These are phyloP conservation scores for Coleophoma cylindrospora DNA, from an alignment of 2,329 filamentous ascomycete species.

Conservation along the genomic window DNA sequence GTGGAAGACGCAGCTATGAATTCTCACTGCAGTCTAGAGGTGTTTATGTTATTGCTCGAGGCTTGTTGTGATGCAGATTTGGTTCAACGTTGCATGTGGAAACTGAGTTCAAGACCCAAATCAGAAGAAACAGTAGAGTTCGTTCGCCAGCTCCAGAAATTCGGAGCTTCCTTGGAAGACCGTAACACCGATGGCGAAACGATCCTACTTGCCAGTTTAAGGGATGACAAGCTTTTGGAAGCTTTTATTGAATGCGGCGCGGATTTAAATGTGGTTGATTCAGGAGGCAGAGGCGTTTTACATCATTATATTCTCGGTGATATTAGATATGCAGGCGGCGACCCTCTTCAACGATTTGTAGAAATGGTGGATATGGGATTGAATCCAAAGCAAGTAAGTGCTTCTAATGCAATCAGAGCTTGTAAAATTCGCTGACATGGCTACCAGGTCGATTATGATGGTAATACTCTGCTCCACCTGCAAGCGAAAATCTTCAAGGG, in stretches of 20 bases:
- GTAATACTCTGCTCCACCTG: background rate
- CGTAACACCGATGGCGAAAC: background rate
- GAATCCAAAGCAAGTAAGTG: constrained; percentile 2
- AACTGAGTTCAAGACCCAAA: background rate
- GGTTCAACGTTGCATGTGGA: constrained; percentile 6
- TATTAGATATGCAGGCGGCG: background rate
- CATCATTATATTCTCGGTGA: background rate
- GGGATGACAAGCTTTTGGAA: background rate
- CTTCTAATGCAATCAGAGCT: no score
- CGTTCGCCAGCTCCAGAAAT: constrained; percentile 2
- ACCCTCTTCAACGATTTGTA: background rate
- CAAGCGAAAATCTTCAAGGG: background rate
- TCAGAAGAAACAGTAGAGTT: constrained; percentile 3
- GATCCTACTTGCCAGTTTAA: background rate
- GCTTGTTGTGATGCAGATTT: constrained; percentile 2
- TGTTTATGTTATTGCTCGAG: constrained; percentile 5
- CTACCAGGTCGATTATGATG: background rate
- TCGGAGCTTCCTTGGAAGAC: constrained; percentile 1
- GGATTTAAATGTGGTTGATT: background rate
- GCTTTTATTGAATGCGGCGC: constrained; percentile 1
- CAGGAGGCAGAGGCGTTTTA: constrained; percentile 1
- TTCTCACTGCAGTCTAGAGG: background rate
- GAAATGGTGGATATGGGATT: constrained; percentile 2
- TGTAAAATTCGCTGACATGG: no score
- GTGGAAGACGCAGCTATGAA: constrained; percentile 3